These are phyloP conservation scores for Neonectria hederae DNA, from an alignment of 2,329 filamentous ascomycete genomes.

Conservation along the genomic window DNA sequence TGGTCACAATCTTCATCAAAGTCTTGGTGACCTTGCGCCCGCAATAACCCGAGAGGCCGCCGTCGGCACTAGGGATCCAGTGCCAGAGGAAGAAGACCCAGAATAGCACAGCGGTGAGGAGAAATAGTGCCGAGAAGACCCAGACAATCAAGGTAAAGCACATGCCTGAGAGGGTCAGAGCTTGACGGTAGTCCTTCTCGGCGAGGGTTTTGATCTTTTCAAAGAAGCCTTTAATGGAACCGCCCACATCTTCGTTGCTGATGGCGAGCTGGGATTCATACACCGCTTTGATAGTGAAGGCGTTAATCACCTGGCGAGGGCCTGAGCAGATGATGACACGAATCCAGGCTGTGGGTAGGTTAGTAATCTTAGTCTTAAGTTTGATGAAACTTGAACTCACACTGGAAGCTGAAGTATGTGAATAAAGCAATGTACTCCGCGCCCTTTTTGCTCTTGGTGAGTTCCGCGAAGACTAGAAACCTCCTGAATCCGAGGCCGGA, in stretches of 20 bases:
- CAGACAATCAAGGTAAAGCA: slow-evolving; percentile 90
- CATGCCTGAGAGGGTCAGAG: slow-evolving; percentile 88
- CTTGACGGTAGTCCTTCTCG: slow-evolving; percentile 78
- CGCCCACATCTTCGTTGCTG: slow-evolving; percentile 62
- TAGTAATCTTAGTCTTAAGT: slow-evolving; percentile 13
- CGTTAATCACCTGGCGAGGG: slow-evolving; percentile 91
- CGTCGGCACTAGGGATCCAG: slow-evolving; percentile 85
- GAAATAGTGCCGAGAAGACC: slow-evolving; percentile 80
- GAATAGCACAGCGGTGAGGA: slow-evolving; percentile 79
- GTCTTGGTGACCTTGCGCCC: slow-evolving; percentile 89
- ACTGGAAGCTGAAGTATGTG: slow-evolving; percentile 81
- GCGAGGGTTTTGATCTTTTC: slow-evolving; percentile 80
- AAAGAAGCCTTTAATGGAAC: slow-evolving; percentile 79
- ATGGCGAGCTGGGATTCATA: slow-evolving; percentile 77
- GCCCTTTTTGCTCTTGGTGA: slow-evolving; percentile 92
- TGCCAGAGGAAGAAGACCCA: slow-evolving; percentile 93
- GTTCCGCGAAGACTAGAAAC: slow-evolving; percentile 90
- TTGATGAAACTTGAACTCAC: slow-evolving; percentile 50
- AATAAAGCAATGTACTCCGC: slow-evolving; percentile 91
- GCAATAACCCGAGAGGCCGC: slow-evolving; percentile 85
- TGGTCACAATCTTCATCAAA: slow-evolving; percentile 83
- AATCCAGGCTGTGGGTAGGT: slow-evolving; percentile 73
- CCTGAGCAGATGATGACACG: slow-evolving; percentile 91
- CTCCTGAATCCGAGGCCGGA: slow-evolving; percentile 83
- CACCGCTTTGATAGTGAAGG: slow-evolving; percentile 85